Conservation (phyloP, 768 basidiomycete species). For the Psilocybe cyanescens region DNA sequence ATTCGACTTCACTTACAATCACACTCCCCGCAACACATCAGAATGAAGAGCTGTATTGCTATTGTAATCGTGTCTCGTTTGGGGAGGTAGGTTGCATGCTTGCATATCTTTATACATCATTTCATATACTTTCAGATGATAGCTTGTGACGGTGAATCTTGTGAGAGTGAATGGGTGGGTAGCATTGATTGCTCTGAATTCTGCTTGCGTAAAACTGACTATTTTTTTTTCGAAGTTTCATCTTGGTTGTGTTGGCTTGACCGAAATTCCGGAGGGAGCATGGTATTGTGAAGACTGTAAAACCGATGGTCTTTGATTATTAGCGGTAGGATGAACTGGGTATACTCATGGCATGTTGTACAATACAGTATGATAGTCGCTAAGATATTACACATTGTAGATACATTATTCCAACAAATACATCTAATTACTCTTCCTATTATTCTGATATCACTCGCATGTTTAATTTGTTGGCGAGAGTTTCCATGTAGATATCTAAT, state of each 20-base stretch:
- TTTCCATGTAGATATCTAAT: slow-evolving; percentile 86
- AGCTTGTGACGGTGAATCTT: slow-evolving; percentile 75
- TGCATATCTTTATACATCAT: slow-evolving; percentile 13
- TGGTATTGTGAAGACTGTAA: slow-evolving; percentile 79
- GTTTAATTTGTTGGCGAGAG: slow-evolving; percentile 79
- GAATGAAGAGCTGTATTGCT: slow-evolving; percentile 72
- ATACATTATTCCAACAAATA: slow-evolving; percentile 1
- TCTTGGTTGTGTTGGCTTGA: slow-evolving; percentile 65
- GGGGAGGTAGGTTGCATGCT: slow-evolving; percentile 58
- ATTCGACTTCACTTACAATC: slow-evolving; percentile 35
- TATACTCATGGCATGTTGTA: not conserved
- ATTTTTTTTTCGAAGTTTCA: slow-evolving; percentile 60
- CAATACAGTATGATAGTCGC: not conserved
- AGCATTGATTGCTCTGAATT: not conserved
- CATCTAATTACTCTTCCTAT: slow-evolving; percentile 1
- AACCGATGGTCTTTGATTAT: slow-evolving; percentile 32
- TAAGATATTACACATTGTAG: not conserved
- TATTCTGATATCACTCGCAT: slow-evolving; percentile 43
- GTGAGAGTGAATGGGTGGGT: slow-evolving; percentile 84
- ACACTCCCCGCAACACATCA: slow-evolving; percentile 36
- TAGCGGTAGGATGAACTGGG: not conserved
- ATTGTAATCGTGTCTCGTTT: slow-evolving; percentile 78
- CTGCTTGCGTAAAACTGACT: not conserved
- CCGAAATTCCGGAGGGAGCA: slow-evolving; percentile 58
- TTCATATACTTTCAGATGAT: slow-evolving; percentile 65